These are phyloP conservation scores for Amorphotheca resinae DNA, from an alignment of 495 filamentous ascomycete species.

Conservation along the genomic window DNA sequence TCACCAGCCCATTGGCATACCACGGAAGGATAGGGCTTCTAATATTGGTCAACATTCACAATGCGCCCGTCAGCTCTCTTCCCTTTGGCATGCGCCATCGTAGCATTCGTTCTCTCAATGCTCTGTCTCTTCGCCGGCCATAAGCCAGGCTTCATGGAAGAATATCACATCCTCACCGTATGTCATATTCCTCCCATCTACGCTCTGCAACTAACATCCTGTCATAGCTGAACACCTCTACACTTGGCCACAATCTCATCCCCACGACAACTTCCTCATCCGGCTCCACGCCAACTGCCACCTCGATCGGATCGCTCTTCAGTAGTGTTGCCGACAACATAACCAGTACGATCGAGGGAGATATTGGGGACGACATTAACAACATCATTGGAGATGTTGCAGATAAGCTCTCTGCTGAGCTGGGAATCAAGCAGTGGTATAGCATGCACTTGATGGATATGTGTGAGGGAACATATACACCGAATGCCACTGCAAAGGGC, in stretches of 20 bases:
- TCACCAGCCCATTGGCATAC: no score
- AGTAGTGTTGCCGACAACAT: conserved; percentile 25
- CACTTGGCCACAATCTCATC: conserved; percentile 40
- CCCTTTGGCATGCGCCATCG: conserved; percentile 26
- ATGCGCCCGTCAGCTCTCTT: conserved; percentile 17
- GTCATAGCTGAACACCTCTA: conserved; percentile 50
- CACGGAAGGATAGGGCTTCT: no score
- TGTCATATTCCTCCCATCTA: conserved; percentile 16
- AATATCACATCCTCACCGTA: conserved; percentile 56
- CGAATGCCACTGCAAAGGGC: conserved; percentile 34
- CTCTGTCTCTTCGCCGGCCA: conserved; percentile 61
- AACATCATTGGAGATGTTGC: conserved; percentile 28
- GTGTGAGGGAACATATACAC: conserved; percentile 50
- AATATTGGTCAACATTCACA: not conserved
- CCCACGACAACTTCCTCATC: conserved; percentile 17
- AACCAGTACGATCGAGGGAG: conserved; percentile 25
- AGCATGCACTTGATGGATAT: conserved; percentile 56
- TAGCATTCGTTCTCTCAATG: conserved; percentile 53
- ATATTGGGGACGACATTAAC: conserved; percentile 24
- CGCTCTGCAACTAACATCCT: conserved; percentile 2
- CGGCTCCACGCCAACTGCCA: conserved; percentile 15
- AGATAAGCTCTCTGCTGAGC: conserved; percentile 31
- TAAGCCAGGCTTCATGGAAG: conserved; percentile 44
- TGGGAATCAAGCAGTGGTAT: conserved; percentile 62
- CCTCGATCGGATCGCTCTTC: conserved; percentile 14